Conservation (phyloP, 228 moss, liverwort and hornwort species). For the Sphagnum fallax region DNA sequence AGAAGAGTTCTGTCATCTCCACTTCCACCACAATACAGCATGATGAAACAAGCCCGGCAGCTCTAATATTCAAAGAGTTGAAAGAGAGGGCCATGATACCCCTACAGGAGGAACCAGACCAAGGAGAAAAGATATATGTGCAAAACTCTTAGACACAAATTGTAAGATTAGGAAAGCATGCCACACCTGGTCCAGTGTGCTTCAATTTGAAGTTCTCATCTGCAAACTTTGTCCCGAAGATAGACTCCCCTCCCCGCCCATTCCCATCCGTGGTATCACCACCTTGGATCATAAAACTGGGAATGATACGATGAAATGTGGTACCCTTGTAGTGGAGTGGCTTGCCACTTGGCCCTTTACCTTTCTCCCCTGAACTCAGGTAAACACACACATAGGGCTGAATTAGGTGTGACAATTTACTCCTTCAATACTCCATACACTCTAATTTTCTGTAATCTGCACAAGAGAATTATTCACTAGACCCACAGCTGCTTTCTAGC, state of each 20-base stretch:
- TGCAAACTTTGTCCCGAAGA: slow-evolving; percentile 80
- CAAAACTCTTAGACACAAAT: no score
- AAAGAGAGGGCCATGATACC: no score
- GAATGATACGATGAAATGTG: slow-evolving; percentile 85
- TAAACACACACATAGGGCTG: neutral
- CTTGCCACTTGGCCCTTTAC: slow-evolving; percentile 69
- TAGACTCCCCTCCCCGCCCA: slow-evolving; percentile 87
- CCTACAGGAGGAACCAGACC: no score
- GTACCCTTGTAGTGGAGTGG: slow-evolving; percentile 76
- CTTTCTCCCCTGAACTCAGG: slow-evolving; percentile 58
- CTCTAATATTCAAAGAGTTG: no score
- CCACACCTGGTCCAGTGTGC: slow-evolving; percentile 59
- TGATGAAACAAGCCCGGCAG: neutral
- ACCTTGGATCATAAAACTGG: slow-evolving; percentile 95
- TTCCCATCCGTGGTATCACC: slow-evolving; percentile 87
- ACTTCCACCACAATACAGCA: neutral
- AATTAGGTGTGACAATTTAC: neutral
- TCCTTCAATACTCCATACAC: neutral
- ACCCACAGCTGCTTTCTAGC: neutral
- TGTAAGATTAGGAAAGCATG: neutral
- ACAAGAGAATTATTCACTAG: neutral
- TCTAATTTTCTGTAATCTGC: neutral
- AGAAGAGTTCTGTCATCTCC: neutral
- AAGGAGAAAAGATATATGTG: no score
- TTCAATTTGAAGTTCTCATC: slow-evolving; percentile 95